A percentile compares a stretch with the other conserved stretches of the same genome.
Conservation (phyloP, 1,139 yeast species). For the Pichia sp. region DNA sequence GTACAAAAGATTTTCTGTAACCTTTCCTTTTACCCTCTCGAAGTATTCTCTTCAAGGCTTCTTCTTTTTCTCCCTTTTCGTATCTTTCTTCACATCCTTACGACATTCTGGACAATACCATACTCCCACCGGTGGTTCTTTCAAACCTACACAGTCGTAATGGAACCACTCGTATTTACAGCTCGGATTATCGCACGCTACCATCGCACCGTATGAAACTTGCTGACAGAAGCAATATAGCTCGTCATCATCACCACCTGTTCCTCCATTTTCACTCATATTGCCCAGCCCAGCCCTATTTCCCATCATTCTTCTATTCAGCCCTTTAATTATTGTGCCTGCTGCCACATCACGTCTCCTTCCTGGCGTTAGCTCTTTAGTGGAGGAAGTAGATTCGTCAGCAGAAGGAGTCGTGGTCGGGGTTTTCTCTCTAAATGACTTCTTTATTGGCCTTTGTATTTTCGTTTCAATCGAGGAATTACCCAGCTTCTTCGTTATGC, state of each 20-base stretch:
- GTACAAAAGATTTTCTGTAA: neutral
- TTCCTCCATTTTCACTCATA: constrained; percentile 6
- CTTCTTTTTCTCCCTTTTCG: constrained; percentile 13
- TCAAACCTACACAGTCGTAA: constrained; percentile 73
- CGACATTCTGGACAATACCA: constrained; percentile 63
- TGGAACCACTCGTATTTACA: constrained; percentile 88
- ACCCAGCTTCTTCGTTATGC: constrained; percentile 6
- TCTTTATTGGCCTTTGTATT: constrained; percentile 4
- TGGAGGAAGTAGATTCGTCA: neutral
- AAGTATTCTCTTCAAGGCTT: neutral
- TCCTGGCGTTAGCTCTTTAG: constrained; percentile 8
- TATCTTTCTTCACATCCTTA: constrained; percentile 25
- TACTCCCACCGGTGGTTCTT: constrained; percentile 56
- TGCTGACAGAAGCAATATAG: constrained; percentile 80
- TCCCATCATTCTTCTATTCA: constrained; percentile 38
- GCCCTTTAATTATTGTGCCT: constrained; percentile 17
- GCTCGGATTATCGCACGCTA: constrained; percentile 81
- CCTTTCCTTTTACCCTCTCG: neutral
- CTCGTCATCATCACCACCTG: constrained; percentile 45
- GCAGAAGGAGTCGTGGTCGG: constrained; percentile 9
- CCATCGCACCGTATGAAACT: constrained; percentile 86
- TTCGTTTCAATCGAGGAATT: constrained; percentile 11
- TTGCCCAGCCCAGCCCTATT: constrained; percentile 48
- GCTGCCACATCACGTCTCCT: constrained; percentile 15
- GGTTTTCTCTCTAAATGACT: constrained; percentile 12